A percentile compares a stretch with the other conserved stretches of the same genome.
phyloP scores from a whole-genome alignment of 2,329 filamentous ascomycete genomes.

The Colletotrichum eremochloae region DNA sequence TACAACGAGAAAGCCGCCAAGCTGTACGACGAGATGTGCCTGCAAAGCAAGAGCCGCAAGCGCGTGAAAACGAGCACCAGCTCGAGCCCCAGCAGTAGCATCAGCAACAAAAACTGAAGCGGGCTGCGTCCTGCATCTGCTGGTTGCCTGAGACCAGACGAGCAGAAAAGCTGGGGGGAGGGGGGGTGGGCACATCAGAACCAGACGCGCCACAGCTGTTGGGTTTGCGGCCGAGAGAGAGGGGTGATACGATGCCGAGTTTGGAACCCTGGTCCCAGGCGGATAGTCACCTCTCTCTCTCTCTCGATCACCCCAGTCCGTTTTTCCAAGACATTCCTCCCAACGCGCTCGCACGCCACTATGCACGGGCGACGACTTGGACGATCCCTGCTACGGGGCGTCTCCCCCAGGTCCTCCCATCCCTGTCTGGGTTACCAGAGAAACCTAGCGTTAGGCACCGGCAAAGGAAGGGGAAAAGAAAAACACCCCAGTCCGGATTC shows the following conservation, averaged over 20 bases:
- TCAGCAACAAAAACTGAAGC: constrained; percentile 36
- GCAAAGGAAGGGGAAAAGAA: background rate
- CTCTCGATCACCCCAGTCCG: background rate
- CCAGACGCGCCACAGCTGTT: background rate
- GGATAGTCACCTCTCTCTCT: background rate
- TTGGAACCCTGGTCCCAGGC: constrained; percentile 1
- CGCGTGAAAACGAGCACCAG: constrained; percentile 39
- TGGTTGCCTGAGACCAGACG: background rate
- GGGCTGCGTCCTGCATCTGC: background rate
- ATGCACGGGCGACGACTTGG: constrained; percentile 2
- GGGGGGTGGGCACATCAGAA: background rate
- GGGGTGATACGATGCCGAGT: constrained; percentile 27
- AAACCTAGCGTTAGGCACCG: background rate
- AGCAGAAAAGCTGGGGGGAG: background rate
- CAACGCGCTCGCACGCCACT: constrained; percentile 1
- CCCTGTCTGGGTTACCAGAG: background rate
- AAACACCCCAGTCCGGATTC: too few relatives aligned
- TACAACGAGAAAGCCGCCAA: constrained; percentile 43
- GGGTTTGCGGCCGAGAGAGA: constrained; percentile 36
- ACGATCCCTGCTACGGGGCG: constrained; percentile 18
- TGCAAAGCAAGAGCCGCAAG: constrained; percentile 44
- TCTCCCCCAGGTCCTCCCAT: background rate
- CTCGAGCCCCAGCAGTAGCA: constrained; percentile 34
- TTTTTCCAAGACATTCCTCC: background rate
- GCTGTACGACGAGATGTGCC: constrained; percentile 43